phyloP scores from a whole-genome alignment of 2,329 filamentous ascomycete species.

The Xylariaceae sp. region DNA sequence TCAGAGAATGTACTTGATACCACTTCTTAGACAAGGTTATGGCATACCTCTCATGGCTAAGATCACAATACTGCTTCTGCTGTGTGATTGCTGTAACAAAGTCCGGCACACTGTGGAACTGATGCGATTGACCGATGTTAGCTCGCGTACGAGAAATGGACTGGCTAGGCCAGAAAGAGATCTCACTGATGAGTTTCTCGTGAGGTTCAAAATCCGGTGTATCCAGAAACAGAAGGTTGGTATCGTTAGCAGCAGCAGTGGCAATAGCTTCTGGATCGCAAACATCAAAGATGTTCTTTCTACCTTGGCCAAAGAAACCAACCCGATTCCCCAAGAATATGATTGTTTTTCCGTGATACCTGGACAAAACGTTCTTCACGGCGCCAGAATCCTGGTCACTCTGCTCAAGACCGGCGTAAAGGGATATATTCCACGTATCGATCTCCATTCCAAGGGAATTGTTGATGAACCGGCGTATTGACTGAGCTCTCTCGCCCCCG shows the following conservation, averaged over 20 bases:
- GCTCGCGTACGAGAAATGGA: not conserved
- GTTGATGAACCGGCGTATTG: slow-evolving; percentile 15
- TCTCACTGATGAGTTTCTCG: slow-evolving; percentile 16
- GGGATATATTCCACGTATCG: slow-evolving; percentile 16
- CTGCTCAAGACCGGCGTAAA: slow-evolving; percentile 12
- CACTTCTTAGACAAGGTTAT: slow-evolving; percentile 17
- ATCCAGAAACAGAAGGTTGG: slow-evolving; percentile 17
- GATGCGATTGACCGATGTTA: slow-evolving; percentile 12
- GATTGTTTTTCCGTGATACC: slow-evolving; percentile 16
- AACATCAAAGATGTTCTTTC: slow-evolving; percentile 14
- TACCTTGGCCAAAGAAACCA: slow-evolving; percentile 13
- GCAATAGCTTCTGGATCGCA: slow-evolving; percentile 14
- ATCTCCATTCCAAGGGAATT: slow-evolving; percentile 17
- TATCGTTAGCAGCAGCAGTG: slow-evolving; percentile 12
- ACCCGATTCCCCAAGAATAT: slow-evolving; percentile 15
- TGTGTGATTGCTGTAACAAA: slow-evolving; percentile 7
- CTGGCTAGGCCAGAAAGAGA: slow-evolving; percentile 11
- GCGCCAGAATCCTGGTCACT: slow-evolving; percentile 8
- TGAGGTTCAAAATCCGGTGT: slow-evolving; percentile 15
- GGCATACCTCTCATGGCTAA: slow-evolving; percentile 1
- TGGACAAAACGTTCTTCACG: slow-evolving; percentile 1
- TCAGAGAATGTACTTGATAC: not conserved
- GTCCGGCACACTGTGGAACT: slow-evolving; percentile 6
- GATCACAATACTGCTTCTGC: slow-evolving; percentile 4
- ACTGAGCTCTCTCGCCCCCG: slow-evolving; percentile 8